Evolutionary conservation across 108 stramenopile species (phyloP), one percentile per base, ranked within the genome.

Genomic region (Cyclotella choctawhatcheeana): DNA sequence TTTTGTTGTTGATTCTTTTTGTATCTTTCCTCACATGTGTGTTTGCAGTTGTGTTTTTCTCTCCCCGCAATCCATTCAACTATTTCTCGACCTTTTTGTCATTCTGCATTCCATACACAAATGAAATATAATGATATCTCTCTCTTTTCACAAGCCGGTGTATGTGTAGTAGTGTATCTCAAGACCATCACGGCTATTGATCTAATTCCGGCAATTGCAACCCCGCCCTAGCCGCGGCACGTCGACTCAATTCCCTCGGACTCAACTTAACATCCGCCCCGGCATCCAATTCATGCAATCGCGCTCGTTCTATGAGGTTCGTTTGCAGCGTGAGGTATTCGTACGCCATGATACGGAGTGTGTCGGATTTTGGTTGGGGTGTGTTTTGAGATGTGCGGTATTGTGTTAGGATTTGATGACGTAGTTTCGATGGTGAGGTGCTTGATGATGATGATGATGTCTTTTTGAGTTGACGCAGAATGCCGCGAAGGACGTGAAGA

Each of bases 141-240:
- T 52, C 37, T 8, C 10, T 24, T 52, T 3, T 52, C 4, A 3
- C 21, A n/a, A n/a, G n/a, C n/a, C n/a, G n/a, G n/a, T n/a, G n/a
- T n/a, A n/a, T n/a, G n/a, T n/a, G n/a, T n/a, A n/a, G n/a, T n/a
- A n/a, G n/a, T n/a, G n/a, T n/a, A n/a, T n/a, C n/a, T n/a, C n/a
- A n/a, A n/a, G n/a, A n/a, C n/a, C n/a, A n/a, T 52, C 51, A 52
- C 10, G 51, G 10, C 0, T 32, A 40, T n/a, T 80, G 63, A 80
- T 86, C 67, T 34, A 89, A 51, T 2, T 80, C 32, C 17, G 90
- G 89, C n/a, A 89, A 63, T 67, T 85, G 81, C 31, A 93, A 70
- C 32, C 92, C 92, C 30, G 92, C 89, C 43, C 92, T 69, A 22
- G 87, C 88, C 1, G 92, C 92, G 26, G 89, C 87, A 48, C 88